phyloP scores from a whole-genome alignment of 2,329 filamentous ascomycete species.

The Dothistroma septosporum region DNA sequence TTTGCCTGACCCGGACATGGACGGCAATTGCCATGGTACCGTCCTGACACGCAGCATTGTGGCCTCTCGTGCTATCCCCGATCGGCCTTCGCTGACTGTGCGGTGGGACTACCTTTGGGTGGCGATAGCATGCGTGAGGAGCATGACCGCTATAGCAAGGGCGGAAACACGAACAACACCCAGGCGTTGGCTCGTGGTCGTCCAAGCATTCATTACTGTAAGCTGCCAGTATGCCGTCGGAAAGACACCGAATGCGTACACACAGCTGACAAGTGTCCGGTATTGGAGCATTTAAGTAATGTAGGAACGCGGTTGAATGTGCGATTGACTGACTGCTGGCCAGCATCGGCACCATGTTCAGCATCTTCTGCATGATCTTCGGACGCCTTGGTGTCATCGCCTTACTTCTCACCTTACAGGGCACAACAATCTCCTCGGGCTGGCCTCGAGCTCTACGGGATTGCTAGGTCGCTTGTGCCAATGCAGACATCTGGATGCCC shows the following conservation, averaged over 20 bases:
- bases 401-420: conserved; percentile 9
- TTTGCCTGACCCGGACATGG: conserved; percentile 20
- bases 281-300: conserved; percentile 4
- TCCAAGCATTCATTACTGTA: not conserved
- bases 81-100: conserved; percentile 3
- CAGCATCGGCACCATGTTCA: conserved; percentile 5
- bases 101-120: conserved; percentile 16
- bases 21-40: conserved; percentile 10
- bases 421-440: conserved; percentile 8
- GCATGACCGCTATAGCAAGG: not conserved
- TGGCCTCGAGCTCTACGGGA: conserved; percentile 20
- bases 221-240: not conserved
- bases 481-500: conserved; percentile 30
- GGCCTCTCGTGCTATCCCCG: conserved; percentile 4
- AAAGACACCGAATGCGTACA: not conserved
- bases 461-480: conserved; percentile 27
- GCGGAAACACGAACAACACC: not conserved
- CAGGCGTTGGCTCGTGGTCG: conserved; percentile 1
- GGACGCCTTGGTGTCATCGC: conserved; percentile 12
- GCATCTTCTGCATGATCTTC: conserved; percentile 8
- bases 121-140: conserved; percentile 7
- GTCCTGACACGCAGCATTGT: conserved; percentile 9
- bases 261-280: not conserved
- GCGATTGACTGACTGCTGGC: not conserved
- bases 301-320: not conserved